phyloP scores from a whole-genome alignment of 2,329 filamentous ascomycete genomes.

The Cytospora piceae region DNA sequence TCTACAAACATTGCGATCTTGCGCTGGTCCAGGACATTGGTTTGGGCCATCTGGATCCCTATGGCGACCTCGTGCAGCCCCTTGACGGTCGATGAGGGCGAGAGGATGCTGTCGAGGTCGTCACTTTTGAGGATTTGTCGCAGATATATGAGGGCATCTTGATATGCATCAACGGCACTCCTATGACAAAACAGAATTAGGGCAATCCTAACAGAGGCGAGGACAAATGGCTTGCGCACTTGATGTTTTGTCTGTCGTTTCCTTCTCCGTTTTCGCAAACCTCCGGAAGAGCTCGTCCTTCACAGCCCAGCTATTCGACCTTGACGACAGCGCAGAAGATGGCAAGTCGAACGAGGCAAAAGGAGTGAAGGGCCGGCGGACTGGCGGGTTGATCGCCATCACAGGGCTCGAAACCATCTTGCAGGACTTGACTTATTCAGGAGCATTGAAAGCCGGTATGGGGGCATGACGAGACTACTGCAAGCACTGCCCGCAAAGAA shows the following conservation, averaged over 20 bases:
- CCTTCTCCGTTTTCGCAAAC: slow-evolving; percentile 33
- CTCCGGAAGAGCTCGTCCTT: slow-evolving; percentile 32
- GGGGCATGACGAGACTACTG: background rate
- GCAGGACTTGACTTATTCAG: background rate
- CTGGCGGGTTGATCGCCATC: background rate
- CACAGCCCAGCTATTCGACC: slow-evolving; percentile 10
- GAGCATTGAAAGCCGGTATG: background rate
- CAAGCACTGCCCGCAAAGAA: background rate
- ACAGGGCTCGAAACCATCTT: slow-evolving; percentile 17
- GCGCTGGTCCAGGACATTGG: slow-evolving; percentile 26
- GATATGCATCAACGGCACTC: slow-evolving; percentile 27
- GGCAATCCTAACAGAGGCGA: background rate
- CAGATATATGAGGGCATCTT: slow-evolving; percentile 21
- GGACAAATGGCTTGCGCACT: slow-evolving; percentile 10
- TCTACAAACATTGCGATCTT: slow-evolving; percentile 34
- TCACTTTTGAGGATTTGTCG: slow-evolving; percentile 28
- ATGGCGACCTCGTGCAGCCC: slow-evolving; percentile 32
- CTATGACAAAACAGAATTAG: slow-evolving; percentile 2
- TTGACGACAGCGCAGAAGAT: slow-evolving; percentile 5
- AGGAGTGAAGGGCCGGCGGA: slow-evolving; percentile 4
- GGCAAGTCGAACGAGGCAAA: background rate
- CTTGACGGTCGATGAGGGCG: slow-evolving; percentile 23
- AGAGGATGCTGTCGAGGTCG: slow-evolving; percentile 30
- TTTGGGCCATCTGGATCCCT: slow-evolving; percentile 27
- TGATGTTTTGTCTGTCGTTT: slow-evolving; percentile 24